Percentiles rank a stretch among this genome's conserved stretches.
phyloP scores from a whole-genome alignment of 1,284 basidiomycete genomes.

The Fomitopsis schrenkii region DNA sequence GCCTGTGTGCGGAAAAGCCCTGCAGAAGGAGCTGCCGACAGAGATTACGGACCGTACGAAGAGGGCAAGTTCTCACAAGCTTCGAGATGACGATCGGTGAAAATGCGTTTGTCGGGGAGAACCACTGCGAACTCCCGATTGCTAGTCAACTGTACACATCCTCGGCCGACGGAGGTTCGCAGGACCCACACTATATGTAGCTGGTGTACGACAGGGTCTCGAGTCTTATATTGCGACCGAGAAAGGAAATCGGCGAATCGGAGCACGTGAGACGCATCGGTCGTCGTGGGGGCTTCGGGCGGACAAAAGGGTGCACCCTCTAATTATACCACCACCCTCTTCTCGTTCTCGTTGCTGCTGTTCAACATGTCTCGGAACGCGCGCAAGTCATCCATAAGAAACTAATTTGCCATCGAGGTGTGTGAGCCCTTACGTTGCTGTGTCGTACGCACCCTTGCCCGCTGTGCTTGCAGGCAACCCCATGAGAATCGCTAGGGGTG shows the following conservation, averaged over 20 bases:
- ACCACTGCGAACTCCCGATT: background rate
- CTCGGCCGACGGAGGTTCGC: background rate
- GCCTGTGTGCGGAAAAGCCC: slow-evolving; percentile 34
- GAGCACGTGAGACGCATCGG: slow-evolving; percentile 15
- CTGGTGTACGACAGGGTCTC: background rate
- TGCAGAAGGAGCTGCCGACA: slow-evolving; percentile 47
- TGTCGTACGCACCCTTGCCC: background rate
- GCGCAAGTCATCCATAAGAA: slow-evolving; percentile 49
- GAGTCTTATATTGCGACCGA: background rate
- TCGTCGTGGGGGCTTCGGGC: slow-evolving; percentile 15
- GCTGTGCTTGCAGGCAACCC: slow-evolving; percentile 53
- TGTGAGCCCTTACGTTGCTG: slow-evolving; percentile 13
- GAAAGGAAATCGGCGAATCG: background rate
- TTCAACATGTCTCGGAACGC: slow-evolving; percentile 23
- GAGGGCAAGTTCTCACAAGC: slow-evolving; percentile 49
- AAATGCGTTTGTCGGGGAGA: background rate
- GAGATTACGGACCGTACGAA: slow-evolving; percentile 59
- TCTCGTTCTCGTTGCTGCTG: background rate
- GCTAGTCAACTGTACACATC: background rate
- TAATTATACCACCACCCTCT: slow-evolving; percentile 6
- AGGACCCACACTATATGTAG: background rate
- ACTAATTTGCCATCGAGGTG: slow-evolving; percentile 84
- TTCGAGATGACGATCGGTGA: slow-evolving; percentile 10
- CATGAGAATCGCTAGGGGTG: slow-evolving; percentile 48
- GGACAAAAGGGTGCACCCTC: too few relatives aligned